Base-by-base conservation (phyloP, 1,139 yeast species). In the Magnusiomyces ingens region DNA sequence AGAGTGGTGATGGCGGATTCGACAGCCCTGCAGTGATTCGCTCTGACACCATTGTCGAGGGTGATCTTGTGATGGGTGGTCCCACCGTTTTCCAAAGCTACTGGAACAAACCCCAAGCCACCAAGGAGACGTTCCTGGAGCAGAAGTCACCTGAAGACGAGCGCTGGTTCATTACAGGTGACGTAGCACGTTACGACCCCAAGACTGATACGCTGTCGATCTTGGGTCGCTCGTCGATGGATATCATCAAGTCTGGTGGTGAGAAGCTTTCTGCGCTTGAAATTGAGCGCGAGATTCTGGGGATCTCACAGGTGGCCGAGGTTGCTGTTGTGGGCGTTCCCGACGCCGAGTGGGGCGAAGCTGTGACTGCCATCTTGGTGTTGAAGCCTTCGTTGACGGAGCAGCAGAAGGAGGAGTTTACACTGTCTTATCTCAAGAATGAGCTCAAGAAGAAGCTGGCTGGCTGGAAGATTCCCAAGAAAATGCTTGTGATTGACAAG, bases 171-270 rank as follows among this genome's bases (percentile, higher is more conserved):
- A 60, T 62, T 49, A 70, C 74, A 17, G 73, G 74, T 19, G 74
- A 70, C 54, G 66, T 70, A 50, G 73, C 69, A n/a, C 56, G 62
- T 11, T 65, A 64, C 12, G 69, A 67, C 36, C 57, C 57, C 45
- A 54, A 55, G 2, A 53, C 51, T 2, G 69, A 68, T 13, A 60
- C 66, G 46, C 60, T 66, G 54, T 63, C 58, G 52, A 68, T 70
- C 50, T 61, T 67, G 36, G 73, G 73, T 10, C 64, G 73, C 21
- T 67, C 68, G 41, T 64, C 71, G 41, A 70, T 71, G 71, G 74
- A 71, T 56, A 69, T 69, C 49, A 66, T 67, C 59, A 69, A 69
- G 54, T 63, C 68, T 15, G 72, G 72, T 17, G 72, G 72, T 5
- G 72, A 69, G 53, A 68, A 66, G 59, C 55, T 68, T 5, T 65